A percentile compares a stretch with the other conserved stretches of the same genome.
phyloP scores from a whole-genome alignment of 2,329 filamentous ascomycete genomes.

The Pseudogymnoascus sp. region DNA sequence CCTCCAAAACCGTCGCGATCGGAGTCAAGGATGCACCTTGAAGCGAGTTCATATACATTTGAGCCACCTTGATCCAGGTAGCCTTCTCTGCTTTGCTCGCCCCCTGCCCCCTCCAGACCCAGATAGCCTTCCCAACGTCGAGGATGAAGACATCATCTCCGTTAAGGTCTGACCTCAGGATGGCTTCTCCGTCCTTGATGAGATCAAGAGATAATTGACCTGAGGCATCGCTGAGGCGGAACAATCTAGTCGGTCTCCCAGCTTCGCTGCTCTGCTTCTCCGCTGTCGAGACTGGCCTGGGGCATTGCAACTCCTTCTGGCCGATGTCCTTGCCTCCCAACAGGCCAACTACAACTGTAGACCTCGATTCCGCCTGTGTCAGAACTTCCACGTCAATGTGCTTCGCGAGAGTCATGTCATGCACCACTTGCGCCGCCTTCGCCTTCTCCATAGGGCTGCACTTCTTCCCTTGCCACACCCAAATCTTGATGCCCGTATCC shows the following conservation, averaged over 20 bases:
- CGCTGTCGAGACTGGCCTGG: conserved; percentile 34
- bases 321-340: conserved; percentile 42
- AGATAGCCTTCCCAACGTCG: conserved; percentile 51
- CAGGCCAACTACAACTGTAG: conserved; percentile 47
- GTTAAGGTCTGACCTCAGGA: conserved; percentile 45
- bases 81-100: conserved; percentile 53
- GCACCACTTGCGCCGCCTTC: conserved; percentile 59
- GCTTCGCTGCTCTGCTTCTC: conserved; percentile 9
- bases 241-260: conserved; percentile 37
- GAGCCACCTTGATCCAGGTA: conserved; percentile 53
- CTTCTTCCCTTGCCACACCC: conserved; percentile 60
- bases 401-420: conserved; percentile 57
- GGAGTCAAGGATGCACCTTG: conserved; percentile 38
- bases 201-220: conserved; percentile 50
- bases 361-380: conserved; percentile 51
- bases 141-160: conserved; percentile 56
- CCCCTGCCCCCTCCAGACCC: conserved; percentile 58
- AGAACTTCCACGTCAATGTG: conserved; percentile 59
- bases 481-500: conserved; percentile 56
- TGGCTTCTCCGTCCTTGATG: conserved; percentile 46
- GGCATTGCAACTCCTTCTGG: conserved; percentile 34
- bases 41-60: conserved; percentile 44
- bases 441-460: conserved; percentile 64
- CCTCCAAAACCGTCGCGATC: conserved; percentile 50
- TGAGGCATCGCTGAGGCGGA: conserved; percentile 55